Evolutionary conservation across 306 rosid genomes (phyloP), one percentile per base, ranked within the genome.

Genomic region (Castanopsis chinensis): DNA sequence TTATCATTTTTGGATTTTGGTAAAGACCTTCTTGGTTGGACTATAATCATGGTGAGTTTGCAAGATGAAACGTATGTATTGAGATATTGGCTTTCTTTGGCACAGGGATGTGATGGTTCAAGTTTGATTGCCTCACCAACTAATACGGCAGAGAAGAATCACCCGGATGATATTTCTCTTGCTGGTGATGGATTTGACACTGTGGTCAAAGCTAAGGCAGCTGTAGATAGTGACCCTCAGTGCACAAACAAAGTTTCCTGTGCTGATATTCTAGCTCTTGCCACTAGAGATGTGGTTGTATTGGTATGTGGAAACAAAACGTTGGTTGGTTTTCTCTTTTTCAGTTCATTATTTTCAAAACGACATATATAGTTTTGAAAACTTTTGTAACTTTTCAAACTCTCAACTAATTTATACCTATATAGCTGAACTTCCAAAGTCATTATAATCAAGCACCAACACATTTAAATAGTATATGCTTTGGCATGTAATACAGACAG

Each of bases 161-260:
- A 81, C 33, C 86, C 81, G 1, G 86, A 85, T 12, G 79, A 85
- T 73, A 79, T 81, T 33, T 85, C 86, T 27, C 85, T 85, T 0
- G 83, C 88, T 5, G 88, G 88, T 74, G 88, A 85, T 77, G 88
- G 88, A 49, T 85, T 85, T 70, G 88, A 85, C 71, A 85, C 88
- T 0, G 86, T 85, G 23, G 72, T 82, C 72, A 85, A 85, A 75
- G 88, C 86, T 53, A 85, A 85, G 75, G 83, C 85, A n/a, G 83
- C 83, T 33, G 72, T 85, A 32, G 88, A 85, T 54, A 71, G 67
- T 0, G 65, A 82, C 52, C 67, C 86, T 51, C 76, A 53, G 25
- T 85, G 88, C 79, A 75, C 17, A 60, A 85, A 85, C 86, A 75
- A 77, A 54, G 88, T 85, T 65, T 85, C 88, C 58, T 85, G 88